Evolutionary conservation across 2,329 filamentous ascomycete genomes (phyloP).

Genomic region (Bipolaris bicolor): DNA sequence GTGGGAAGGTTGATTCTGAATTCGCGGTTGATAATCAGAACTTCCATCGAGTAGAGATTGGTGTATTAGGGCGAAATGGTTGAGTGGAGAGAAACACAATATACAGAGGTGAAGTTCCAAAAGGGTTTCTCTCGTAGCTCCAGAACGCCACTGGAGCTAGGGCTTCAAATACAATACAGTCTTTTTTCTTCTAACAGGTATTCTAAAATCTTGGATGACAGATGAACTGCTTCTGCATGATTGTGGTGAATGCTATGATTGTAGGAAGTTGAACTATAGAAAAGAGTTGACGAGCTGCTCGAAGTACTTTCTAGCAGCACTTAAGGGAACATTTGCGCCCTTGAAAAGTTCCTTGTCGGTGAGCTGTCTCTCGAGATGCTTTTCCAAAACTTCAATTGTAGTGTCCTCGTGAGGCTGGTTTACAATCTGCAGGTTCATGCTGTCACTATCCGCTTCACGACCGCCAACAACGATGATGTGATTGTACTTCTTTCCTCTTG

Average conservation of each 20-base stretch:
- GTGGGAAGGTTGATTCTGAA: no score
- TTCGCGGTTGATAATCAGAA: no score
- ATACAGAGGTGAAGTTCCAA: no score
- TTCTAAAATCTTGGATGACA: no score
- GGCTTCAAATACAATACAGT: no score
- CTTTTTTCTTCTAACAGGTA: no score
- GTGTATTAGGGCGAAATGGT: no score
- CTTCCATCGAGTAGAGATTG: no score
- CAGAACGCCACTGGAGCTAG: no score
- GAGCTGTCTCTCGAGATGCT: constrained; percentile 20
- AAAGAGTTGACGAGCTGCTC: constrained; percentile 36
- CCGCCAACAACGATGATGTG: constrained; percentile 73
- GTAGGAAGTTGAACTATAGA: constrained; percentile 23
- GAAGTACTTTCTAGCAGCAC: constrained; percentile 39
- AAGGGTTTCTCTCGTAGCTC: no score
- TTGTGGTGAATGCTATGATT: background rate
- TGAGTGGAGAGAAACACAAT: no score
- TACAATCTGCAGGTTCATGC: constrained; percentile 39
- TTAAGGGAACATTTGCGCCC: constrained; percentile 22
- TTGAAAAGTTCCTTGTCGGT: constrained; percentile 23
- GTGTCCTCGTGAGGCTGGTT: constrained; percentile 48
- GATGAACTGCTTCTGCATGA: no score
- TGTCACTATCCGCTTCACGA: constrained; percentile 35
- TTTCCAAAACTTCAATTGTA: constrained; percentile 45
- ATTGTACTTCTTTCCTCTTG: constrained; percentile 74